Percentiles rank a stretch among this genome's conserved stretches.
Conservation (phyloP, 176 grass and related monocot genomes). For the bread wheat (Triticum aestivum) region DNA sequence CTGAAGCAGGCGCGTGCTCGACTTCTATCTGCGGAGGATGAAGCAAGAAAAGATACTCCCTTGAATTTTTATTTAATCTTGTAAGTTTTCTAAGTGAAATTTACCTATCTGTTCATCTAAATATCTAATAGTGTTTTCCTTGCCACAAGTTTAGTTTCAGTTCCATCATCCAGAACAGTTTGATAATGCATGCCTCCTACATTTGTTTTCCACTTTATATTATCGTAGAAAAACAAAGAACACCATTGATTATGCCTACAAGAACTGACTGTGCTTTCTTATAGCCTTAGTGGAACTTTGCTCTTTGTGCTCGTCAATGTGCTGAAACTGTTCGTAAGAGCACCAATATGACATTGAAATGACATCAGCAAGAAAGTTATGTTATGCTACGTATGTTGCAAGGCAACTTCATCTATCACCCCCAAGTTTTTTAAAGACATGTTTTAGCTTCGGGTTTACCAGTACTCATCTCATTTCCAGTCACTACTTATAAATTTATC, state of each 20-base stretch:
- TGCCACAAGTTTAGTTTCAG: background rate
- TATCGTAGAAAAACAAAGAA: background rate
- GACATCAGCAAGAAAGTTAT: background rate
- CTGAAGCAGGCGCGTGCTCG: slow-evolving; percentile 54
- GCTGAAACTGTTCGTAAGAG: slow-evolving; percentile 12
- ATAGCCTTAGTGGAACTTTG: background rate
- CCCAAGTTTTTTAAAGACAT: background rate
- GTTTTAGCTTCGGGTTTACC: background rate
- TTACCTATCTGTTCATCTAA: slow-evolving; percentile 14
- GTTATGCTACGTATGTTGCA: background rate
- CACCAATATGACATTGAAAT: background rate
- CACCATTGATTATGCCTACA: background rate
- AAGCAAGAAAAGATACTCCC: slow-evolving; percentile 59
- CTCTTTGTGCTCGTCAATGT: background rate
- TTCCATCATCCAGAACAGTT: background rate
- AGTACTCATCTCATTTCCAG: slow-evolving; percentile 8
- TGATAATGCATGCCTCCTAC: background rate
- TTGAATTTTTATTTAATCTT: slow-evolving; percentile 93
- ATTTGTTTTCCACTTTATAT: slow-evolving; percentile 23
- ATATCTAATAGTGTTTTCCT: background rate
- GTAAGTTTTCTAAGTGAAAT: slow-evolving; percentile 61
- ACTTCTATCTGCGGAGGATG: slow-evolving; percentile 69
- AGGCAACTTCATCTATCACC: slow-evolving; percentile 2
- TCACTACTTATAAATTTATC: background rate
- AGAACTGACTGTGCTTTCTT: background rate